phyloP scores from a whole-genome alignment of 23 red algal genomes.

The Gracilaria caudata region DNA sequence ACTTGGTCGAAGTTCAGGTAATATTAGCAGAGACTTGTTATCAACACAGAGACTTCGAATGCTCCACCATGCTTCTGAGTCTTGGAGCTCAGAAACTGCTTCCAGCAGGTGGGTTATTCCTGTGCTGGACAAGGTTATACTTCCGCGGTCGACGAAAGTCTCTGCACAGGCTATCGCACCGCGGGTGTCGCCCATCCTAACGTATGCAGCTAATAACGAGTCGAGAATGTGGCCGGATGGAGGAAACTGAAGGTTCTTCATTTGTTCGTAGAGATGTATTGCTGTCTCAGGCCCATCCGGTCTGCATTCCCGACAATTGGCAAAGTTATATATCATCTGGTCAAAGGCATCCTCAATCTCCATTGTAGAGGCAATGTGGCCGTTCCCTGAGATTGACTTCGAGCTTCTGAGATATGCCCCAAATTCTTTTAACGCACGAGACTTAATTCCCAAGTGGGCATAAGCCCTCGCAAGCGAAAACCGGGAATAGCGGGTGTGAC shows the following conservation, averaged over 20 bases:
- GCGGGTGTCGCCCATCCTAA: slow-evolving; percentile 26
- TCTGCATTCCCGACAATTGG: slow-evolving; percentile 55
- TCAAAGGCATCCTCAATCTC: slow-evolving; percentile 51
- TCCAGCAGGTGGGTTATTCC: slow-evolving; percentile 50
- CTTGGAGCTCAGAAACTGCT: slow-evolving; percentile 42
- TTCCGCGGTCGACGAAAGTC: neutral
- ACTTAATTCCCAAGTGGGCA: slow-evolving; percentile 54
- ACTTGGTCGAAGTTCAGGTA: slow-evolving; percentile 10
- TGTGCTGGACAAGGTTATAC: neutral
- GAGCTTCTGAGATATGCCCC: slow-evolving; percentile 7
- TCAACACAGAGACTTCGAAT: slow-evolving; percentile 27
- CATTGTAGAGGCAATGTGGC: slow-evolving; percentile 11
- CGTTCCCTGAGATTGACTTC: neutral
- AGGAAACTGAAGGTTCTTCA: slow-evolving; percentile 12
- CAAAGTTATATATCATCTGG: slow-evolving; percentile 73
- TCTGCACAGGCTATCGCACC: slow-evolving; percentile 35
- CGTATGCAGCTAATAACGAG: slow-evolving; percentile 37
- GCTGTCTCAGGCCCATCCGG: slow-evolving; percentile 41
- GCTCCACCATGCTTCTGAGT: slow-evolving; percentile 20
- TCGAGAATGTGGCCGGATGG: slow-evolving; percentile 33
- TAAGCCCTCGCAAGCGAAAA: slow-evolving; percentile 62
- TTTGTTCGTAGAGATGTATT: slow-evolving; percentile 47
- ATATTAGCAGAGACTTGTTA: neutral
- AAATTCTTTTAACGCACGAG: slow-evolving; percentile 50
- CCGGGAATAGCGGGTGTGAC: slow-evolving; percentile 41